phyloP scores from a whole-genome alignment of 73 alveolate genomes.

The Stentor roeselii region DNA sequence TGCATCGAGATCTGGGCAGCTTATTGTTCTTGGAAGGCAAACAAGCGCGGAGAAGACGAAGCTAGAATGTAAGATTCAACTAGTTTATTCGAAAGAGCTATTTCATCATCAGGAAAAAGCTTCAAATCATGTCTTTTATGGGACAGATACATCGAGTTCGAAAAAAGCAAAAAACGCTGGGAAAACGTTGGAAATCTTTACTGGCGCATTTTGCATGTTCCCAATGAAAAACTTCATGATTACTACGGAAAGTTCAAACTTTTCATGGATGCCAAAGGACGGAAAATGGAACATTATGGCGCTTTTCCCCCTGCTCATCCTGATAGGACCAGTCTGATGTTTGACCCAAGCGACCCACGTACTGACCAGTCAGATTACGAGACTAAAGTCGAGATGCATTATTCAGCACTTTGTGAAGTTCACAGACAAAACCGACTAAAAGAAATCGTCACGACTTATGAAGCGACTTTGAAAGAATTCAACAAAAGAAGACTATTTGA shows the following conservation, averaged over 20 bases:
- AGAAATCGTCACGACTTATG: constrained; percentile 25
- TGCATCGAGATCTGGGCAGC: constrained; percentile 24
- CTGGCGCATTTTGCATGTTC: constrained; percentile 17
- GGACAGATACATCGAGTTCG: constrained; percentile 29
- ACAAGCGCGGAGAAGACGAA: constrained; percentile 8
- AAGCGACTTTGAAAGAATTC: constrained; percentile 9
- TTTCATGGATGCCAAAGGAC: constrained; percentile 28
- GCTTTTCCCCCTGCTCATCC: constrained; percentile 24
- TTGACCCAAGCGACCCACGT: constrained; percentile 25
- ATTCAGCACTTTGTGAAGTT: constrained; percentile 25
- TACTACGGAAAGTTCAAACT: constrained; percentile 7
- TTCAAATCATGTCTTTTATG: not conserved
- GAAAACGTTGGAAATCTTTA: constrained; percentile 27
- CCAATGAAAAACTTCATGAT: constrained; percentile 25
- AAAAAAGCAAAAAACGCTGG: not conserved
- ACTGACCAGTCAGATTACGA: not conserved
- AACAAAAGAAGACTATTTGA: constrained; percentile 22
- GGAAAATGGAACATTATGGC: constrained; percentile 31
- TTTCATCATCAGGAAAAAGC: constrained; percentile 15
- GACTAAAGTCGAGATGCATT: constrained; percentile 22
- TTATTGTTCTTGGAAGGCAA: constrained; percentile 21
- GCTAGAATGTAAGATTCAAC: constrained; percentile 14
- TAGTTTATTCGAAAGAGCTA: constrained; percentile 29
- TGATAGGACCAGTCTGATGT: not conserved
- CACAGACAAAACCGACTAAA: not conserved